Evolutionary conservation across 139 green algal genomes (phyloP).

Genomic region (Choricystis sp.): DNA sequence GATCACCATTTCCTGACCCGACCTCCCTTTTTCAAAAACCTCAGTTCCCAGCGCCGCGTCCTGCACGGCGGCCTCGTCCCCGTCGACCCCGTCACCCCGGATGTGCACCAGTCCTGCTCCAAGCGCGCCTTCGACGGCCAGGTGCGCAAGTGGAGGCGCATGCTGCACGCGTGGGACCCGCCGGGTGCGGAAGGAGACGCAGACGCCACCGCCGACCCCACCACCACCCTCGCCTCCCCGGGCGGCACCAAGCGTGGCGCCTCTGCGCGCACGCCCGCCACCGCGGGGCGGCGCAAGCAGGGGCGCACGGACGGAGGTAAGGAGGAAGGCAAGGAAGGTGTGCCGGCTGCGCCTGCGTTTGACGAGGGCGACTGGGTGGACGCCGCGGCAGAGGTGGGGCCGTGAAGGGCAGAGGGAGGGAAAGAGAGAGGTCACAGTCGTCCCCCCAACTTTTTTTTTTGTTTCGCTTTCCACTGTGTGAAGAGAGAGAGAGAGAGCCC

Average conservation of each 20-base stretch:
- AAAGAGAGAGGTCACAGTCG: background rate
- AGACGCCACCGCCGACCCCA: background rate
- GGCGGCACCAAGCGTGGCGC: background rate
- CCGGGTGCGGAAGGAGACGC: conserved; percentile 5
- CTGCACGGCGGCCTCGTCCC: conserved; percentile 1
- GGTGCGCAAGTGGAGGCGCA: conserved; percentile 27
- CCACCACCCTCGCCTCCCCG: background rate
- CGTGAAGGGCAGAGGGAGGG: background rate
- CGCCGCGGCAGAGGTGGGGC: background rate
- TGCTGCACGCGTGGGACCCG: conserved; percentile 29
- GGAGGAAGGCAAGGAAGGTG: background rate
- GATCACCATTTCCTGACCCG: too few species aligned
- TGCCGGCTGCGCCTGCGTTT: background rate
- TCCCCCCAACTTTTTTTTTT: too few species aligned
- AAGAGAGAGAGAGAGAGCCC: background rate
- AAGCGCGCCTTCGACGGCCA: conserved; percentile 37
- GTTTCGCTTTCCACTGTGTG: too few species aligned
- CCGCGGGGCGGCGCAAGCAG: background rate
- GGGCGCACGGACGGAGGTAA: background rate
- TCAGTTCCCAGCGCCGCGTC: background rate
- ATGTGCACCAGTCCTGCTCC: conserved; percentile 30
- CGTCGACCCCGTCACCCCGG: conserved; percentile 35
- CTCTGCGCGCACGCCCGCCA: background rate
- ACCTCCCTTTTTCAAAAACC: too few species aligned
- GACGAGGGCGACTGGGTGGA: background rate